Evolutionary conservation across 1,284 basidiomycete genomes (phyloP), one percentile per base, ranked within the genome.

Genomic region (Leucoagaricus sp.): DNA sequence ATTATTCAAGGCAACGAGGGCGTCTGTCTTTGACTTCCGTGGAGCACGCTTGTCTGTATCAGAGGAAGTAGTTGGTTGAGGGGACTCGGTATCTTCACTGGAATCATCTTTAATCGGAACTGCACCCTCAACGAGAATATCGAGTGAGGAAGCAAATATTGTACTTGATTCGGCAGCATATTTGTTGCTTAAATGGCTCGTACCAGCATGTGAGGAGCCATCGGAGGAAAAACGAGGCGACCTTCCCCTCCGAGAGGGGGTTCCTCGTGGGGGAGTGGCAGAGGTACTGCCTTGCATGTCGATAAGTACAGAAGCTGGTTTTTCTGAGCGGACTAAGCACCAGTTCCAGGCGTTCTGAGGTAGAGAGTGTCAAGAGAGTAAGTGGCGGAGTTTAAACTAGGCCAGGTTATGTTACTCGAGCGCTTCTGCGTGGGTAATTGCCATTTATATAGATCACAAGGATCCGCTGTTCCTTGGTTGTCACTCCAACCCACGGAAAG

Each of bases 11-110:
- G 90, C 91, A 26, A 81, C 87, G 45, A 93, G 77, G 56, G 90
- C 90, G 62, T 93, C 89, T 40, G 85, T 90, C 80, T 93, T 93
- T 63, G 89, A 91, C 79, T 92, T 92, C 69, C 91, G 86, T 46
- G 91, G 89, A 38, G 90, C 88, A 58, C 90, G 81, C 72, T 82
- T 84, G 44, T 57, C 55, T 50, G 80, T 72, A 60, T 81, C 79
- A 64, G 64, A 64, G 63, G 72, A 63, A 65, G 69, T 63, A 67
- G 71, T 44, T 47, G 64, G 61, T 45, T 64, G 60, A 57, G 63
- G 58, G 58, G 63, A 66, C 38, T 66, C 58, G 36, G 67, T 59
- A 56, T 66, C 63, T 51, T 70, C 67, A 28, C 64, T 57, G 53
- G 67, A 65, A 61, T 78, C 73, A 44, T 65, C 61, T 58, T 77